Conservation (phyloP, 163 green algal genomes). For the Prototheca cutis region DNA sequence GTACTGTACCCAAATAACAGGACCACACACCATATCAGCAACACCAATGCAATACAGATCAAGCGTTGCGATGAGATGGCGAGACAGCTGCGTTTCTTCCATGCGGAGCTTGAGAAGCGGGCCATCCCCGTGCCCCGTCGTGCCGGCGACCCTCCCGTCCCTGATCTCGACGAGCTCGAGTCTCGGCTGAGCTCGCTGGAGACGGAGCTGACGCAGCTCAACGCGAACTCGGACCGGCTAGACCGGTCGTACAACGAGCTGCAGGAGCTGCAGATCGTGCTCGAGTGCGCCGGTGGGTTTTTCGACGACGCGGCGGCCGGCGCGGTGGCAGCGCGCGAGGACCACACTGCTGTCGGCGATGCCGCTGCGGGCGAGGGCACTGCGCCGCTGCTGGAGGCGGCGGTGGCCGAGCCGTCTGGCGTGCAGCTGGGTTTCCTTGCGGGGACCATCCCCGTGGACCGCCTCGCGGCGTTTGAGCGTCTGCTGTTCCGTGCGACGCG, state of each 20-base stretch:
- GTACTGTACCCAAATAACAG: no score
- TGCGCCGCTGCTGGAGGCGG: conserved; percentile 45
- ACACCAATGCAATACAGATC: no score
- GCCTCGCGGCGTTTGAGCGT: conserved; percentile 62
- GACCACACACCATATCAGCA: no score
- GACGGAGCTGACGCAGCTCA: conserved; percentile 78
- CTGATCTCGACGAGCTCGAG: conserved; percentile 81
- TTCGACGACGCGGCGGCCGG: conserved; percentile 65
- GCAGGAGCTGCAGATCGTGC: conserved; percentile 91
- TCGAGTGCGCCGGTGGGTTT: conserved; percentile 86
- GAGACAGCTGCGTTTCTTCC: conserved; percentile 87
- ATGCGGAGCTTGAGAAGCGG: conserved; percentile 60
- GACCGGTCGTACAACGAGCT: conserved; percentile 74
- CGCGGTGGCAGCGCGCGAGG: background rate
- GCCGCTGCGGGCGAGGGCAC: no score
- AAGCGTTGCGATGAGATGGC: conserved; percentile 97
- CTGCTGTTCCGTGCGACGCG: conserved; percentile 87
- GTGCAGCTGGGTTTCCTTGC: conserved; percentile 71
- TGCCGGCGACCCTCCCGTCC: conserved; percentile 11
- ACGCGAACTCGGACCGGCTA: conserved; percentile 83
- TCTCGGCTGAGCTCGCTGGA: conserved; percentile 79
- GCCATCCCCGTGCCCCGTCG: conserved; percentile 11
- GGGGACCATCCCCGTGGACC: conserved; percentile 54
- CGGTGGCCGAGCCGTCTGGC: conserved; percentile 1
- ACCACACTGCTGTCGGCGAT: no score